These are phyloP conservation scores for Knufia petricola DNA, from an alignment of 2,329 filamentous ascomycete species.

Conservation along the genomic window DNA sequence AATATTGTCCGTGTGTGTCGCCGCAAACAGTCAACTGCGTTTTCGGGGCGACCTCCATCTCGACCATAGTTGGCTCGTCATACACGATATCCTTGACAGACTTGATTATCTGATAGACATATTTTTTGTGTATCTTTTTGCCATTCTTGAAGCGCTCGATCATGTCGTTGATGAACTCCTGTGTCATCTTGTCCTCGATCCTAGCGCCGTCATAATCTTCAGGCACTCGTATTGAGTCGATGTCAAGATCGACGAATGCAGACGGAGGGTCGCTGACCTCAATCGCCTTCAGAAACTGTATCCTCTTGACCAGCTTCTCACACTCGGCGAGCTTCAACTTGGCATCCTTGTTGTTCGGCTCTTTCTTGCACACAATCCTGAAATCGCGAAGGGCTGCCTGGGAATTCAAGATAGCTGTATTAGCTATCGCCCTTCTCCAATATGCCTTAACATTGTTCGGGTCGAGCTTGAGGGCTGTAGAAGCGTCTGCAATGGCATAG, in stretches of 20 bases:
- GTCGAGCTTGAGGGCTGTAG: conserved; percentile 83
- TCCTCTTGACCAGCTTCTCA: conserved; percentile 84
- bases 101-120: conserved; percentile 91
- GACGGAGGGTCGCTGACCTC: conserved; percentile 88
- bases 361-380: conserved; percentile 77
- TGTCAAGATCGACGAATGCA: conserved; percentile 77
- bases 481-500: conserved; percentile 82
- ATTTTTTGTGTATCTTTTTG: conserved; percentile 92
- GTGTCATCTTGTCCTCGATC: conserved; percentile 75
- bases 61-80: conserved; percentile 93
- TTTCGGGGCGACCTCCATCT: conserved; percentile 69
- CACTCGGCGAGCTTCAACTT: conserved; percentile 86
- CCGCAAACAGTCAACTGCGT: conserved; percentile 86
- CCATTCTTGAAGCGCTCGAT: conserved; percentile 89
- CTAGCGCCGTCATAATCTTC: conserved; percentile 73
- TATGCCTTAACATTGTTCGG: conserved; percentile 81
- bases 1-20: conserved; percentile 97
- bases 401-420: conserved; percentile 81
- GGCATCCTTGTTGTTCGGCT: conserved; percentile 80
- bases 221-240: conserved; percentile 78
- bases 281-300: conserved; percentile 90
- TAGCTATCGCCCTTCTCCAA: conserved; percentile 84
- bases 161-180: conserved; percentile 97
- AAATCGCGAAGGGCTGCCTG: conserved; percentile 87
- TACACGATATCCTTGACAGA: conserved; percentile 83